phyloP scores from a whole-genome alignment of 768 basidiomycete genomes.

The Agaricus bisporus region DNA sequence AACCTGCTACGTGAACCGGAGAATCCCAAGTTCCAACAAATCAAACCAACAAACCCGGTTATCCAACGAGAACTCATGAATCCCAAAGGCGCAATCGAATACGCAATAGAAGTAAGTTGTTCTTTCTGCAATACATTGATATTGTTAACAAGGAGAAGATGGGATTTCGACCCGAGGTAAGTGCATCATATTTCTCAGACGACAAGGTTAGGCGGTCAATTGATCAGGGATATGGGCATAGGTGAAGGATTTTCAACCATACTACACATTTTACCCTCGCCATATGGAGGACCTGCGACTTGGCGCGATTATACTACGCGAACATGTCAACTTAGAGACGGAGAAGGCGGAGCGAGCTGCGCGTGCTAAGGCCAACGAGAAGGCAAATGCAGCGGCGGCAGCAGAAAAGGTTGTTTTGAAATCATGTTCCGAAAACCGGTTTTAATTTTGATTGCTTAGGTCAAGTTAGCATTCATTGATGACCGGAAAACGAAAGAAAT shows the following conservation, averaged over 20 bases:
- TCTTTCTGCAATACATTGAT: constrained; percentile 10
- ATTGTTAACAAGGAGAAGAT: constrained; percentile 35
- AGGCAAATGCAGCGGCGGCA: constrained; percentile 47
- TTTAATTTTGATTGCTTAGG: constrained; percentile 31
- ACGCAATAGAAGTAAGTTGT: constrained; percentile 66
- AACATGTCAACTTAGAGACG: constrained; percentile 48
- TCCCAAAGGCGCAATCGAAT: constrained; percentile 72
- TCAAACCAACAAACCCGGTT: constrained; percentile 68
- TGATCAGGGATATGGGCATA: constrained; percentile 20
- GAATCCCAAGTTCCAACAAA: constrained; percentile 64
- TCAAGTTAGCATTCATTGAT: constrained; percentile 75
- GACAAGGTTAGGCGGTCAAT: neutral
- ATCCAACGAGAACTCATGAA: constrained; percentile 67
- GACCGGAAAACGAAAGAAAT: constrained; percentile 58
- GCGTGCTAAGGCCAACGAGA: constrained; percentile 49
- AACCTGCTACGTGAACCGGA: constrained; percentile 71
- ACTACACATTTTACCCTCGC: constrained; percentile 55
- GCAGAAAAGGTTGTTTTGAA: constrained; percentile 42
- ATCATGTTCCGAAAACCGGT: constrained; percentile 1
- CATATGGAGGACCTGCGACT: constrained; percentile 50
- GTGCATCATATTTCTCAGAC: neutral
- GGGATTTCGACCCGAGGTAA: constrained; percentile 68
- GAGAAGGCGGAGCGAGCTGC: constrained; percentile 42
- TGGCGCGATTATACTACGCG: constrained; percentile 61
- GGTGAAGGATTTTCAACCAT: constrained; percentile 71